Evolutionary conservation across 2,329 filamentous ascomycete species (phyloP).

Genomic region (Trichothecium sympodiale): DNA sequence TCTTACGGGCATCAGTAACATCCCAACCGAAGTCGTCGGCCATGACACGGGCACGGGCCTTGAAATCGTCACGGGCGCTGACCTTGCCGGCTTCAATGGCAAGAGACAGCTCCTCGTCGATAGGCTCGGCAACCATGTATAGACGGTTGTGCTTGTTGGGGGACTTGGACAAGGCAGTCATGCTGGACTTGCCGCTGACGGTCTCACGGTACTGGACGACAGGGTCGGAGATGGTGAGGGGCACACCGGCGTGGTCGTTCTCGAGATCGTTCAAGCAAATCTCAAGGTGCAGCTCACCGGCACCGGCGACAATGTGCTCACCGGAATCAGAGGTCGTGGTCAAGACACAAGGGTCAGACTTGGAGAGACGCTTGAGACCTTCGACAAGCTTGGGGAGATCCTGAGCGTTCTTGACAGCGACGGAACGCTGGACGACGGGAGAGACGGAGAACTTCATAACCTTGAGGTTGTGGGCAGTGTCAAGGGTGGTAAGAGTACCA

Average conservation of each 20-base stretch:
- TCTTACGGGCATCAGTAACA: constrained; percentile 99
- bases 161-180: constrained; percentile 96
- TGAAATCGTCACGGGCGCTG: constrained; percentile 94
- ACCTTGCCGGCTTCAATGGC: constrained; percentile 92
- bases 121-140: constrained; percentile 85
- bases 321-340: constrained; percentile 82
- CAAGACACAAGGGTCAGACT: constrained; percentile 98
- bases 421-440: constrained; percentile 94
- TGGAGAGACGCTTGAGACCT: constrained; percentile 99
- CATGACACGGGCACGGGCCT: constrained; percentile 89
- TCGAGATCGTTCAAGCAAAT: constrained; percentile 99
- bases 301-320: constrained; percentile 98
- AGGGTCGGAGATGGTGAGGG: constrained; percentile 93
- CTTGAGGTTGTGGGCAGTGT: constrained; percentile 99
- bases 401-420: constrained; percentile 99
- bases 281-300: constrained; percentile 98
- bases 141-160: constrained; percentile 99
- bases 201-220: constrained; percentile 99
- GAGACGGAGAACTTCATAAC: constrained; percentile 99
- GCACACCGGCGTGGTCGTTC: constrained; percentile 98
- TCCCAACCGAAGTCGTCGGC: constrained; percentile 98
- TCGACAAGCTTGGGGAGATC: constrained; percentile 99
- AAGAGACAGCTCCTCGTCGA: constrained; percentile 81
- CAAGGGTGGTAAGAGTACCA: constrained; percentile 93
- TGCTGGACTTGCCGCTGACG: constrained; percentile 72